Evolutionary conservation across 495 filamentous ascomycete species (phyloP).

Genomic region (Talaromyces liani): DNA sequence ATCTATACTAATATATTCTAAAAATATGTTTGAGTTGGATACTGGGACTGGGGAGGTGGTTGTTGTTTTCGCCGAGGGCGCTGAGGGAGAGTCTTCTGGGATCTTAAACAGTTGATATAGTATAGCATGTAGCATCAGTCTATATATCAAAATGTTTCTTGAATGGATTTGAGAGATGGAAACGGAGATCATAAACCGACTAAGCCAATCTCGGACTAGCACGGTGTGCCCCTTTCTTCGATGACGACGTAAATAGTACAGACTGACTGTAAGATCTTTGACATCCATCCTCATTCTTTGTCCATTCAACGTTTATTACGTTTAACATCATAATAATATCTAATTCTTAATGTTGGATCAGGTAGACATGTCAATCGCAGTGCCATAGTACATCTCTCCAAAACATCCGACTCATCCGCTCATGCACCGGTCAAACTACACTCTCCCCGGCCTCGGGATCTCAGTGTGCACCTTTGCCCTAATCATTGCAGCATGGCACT

Average conservation of each 20-base stretch:
- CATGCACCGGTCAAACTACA: conserved; percentile 3
- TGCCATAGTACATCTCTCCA: not conserved
- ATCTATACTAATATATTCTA: not conserved
- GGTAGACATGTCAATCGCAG: not conserved
- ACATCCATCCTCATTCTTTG: not conserved
- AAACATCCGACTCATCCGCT: not conserved
- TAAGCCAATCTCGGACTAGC: not conserved
- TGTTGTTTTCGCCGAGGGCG: not conserved
- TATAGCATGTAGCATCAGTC: too few relatives aligned
- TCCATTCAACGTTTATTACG: not conserved
- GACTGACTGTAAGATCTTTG: not conserved
- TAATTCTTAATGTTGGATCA: not conserved
- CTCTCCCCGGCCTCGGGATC: conserved; percentile 7
- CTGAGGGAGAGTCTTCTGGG: not conserved
- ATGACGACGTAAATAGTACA: not conserved
- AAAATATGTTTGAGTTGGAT: not conserved
- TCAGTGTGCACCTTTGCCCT: conserved; percentile 23
- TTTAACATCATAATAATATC: not conserved
- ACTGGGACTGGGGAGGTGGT: not conserved
- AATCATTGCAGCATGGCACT: not conserved
- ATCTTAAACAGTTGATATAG: not conserved
- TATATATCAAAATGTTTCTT: too few relatives aligned
- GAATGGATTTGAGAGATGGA: not conserved
- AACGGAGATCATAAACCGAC: not conserved
- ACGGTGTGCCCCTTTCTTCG: not conserved